Evolutionary conservation across 305 asterid species (phyloP).

Genomic region (Fraxinus angustifolia): DNA sequence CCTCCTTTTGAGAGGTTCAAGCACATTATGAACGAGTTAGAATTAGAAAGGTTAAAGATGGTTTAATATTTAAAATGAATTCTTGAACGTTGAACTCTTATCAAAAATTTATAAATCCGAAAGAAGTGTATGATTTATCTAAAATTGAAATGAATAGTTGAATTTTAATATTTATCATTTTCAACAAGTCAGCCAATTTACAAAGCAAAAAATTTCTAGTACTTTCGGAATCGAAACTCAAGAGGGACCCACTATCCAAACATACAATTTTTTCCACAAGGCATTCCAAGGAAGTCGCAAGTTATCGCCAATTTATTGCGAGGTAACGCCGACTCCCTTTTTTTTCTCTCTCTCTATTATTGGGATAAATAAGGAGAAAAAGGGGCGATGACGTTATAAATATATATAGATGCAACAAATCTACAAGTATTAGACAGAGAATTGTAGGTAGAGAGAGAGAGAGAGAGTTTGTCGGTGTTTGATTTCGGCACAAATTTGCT

Average conservation of each 20-base stretch:
- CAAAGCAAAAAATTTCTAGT: no score
- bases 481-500: constrained; percentile 3
- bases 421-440: not conserved
- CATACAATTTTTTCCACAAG: no score
- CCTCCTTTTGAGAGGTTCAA: no score
- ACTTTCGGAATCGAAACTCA: not conserved
- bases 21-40: not conserved
- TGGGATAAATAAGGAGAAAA: not conserved
- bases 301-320: constrained; percentile 2
- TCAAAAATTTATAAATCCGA: no score
- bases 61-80: no score
- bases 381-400: not conserved
- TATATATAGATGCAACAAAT: constrained; percentile 2
- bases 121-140: no score
- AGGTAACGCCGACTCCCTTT: constrained; percentile 14
- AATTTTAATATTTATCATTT: no score
- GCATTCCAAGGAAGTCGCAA: not conserved
- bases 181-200: no score
- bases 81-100: no score
- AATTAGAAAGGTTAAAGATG: not conserved
- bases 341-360: not conserved
- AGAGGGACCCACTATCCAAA: not conserved
- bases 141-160: no score
- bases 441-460: constrained; percentile 2
- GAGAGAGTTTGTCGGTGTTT: constrained; percentile 58